Base-by-base conservation (phyloP, 352 stramenopile species). In the Hyaloperonospora brassicae region DNA sequence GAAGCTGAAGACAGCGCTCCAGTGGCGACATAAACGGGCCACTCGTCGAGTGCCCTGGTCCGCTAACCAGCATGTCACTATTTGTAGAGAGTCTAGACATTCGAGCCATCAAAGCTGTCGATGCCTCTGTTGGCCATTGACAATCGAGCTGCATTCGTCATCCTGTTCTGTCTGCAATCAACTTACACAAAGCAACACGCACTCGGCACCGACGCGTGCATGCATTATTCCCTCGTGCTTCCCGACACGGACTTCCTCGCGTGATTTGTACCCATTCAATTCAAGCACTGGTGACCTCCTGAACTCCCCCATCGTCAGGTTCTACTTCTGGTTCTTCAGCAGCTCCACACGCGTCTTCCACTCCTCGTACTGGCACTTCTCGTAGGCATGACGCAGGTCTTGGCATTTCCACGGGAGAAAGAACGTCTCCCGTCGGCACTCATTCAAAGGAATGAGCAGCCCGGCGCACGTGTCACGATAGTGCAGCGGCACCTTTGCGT, bases 361-460 rank as follows among this genome's bases (percentile, higher is more conserved):
- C 63, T 97, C 88, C 59, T 94, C 86, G 72, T 99, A 98, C 81
- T 98, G 83, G 76, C 96, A 99, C 73, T 98, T 97, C 74, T 99
- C 96, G 73, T 98, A 99, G 27, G 89, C 96, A 76, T 99, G 96
- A 69, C 94, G 89, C 71, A 98, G 72, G 68, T 99, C 93, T 66
- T 89, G 80, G 73, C 96, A 99, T 70, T 98, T 90, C 75, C 91
- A 97, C 47, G 93, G 93, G 59, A 96, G 74, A 68, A 89, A 98
- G 47, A 89, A 85, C 40, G 89, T 98, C 54, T 96, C 76, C 52
- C 89, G 89, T 72, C 96, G 90, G 70, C 89, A 96, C 65, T 97
- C 85, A 72, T 99, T 98, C 43, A 99, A 70, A 54, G 85, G 80
- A 52, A 98, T 96, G 35, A 98, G 73, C 34, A 98, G 72, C 47